Percentiles rank a stretch among this genome's conserved stretches.
Evolutionary conservation across 179 eudicot species (phyloP).

Genomic region (Silene coronaria): DNA sequence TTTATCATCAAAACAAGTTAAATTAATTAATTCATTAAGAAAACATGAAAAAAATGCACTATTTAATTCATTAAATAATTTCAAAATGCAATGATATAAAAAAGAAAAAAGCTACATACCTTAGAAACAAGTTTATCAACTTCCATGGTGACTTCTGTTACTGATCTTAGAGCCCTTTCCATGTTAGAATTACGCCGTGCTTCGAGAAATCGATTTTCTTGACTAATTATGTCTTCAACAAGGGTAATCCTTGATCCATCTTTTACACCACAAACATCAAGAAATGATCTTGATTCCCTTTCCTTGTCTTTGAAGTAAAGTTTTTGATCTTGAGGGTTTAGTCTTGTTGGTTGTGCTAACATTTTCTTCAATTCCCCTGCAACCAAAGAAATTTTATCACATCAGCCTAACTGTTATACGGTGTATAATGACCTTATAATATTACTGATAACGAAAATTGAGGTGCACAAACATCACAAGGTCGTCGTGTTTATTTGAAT

Average conservation of each 20-base stretch:
- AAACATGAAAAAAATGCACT: neutral
- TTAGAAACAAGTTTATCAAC: constrained; percentile 58
- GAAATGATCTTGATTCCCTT: constrained; percentile 59
- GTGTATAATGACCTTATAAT: neutral
- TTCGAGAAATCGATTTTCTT: constrained; percentile 41
- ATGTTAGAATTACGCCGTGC: constrained; percentile 34
- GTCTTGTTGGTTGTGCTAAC: constrained; percentile 47
- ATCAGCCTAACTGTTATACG: neutral
- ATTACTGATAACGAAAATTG: neutral
- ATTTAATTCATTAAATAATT: neutral
- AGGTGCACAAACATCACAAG: too few relatives aligned
- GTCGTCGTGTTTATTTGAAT: neutral
- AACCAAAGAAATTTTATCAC: neutral
- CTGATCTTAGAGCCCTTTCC: constrained; percentile 47
- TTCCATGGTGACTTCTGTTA: constrained; percentile 46
- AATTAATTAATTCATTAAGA: neutral
- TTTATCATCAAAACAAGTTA: constrained; percentile 11
- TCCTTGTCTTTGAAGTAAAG: constrained; percentile 59
- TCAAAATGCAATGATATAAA: neutral
- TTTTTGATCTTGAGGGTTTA: constrained; percentile 56
- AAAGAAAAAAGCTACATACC: constrained; percentile 26
- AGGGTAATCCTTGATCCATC: constrained; percentile 60
- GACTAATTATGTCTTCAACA: constrained; percentile 40
- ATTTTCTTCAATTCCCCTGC: constrained; percentile 69
- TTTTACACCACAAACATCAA: constrained; percentile 59